Conservation (phyloP, 208 protist species). For the Phytomonas sp. region DNA sequence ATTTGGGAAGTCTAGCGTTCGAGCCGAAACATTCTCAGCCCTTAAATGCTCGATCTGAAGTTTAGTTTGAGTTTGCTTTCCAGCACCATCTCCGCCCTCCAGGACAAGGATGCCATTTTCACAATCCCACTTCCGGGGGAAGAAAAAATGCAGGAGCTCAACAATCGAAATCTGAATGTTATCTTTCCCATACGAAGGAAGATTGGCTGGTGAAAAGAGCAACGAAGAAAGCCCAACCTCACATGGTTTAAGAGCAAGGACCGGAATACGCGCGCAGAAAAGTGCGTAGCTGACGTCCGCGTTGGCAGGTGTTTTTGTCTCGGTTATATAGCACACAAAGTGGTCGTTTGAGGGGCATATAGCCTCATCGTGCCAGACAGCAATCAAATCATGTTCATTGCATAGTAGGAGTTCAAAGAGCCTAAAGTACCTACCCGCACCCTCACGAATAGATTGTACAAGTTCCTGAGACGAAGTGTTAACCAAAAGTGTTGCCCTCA, state of each 20-base stretch:
- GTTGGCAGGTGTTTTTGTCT: slow-evolving; percentile 31
- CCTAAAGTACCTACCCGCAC: neutral
- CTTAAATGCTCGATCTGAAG: slow-evolving; percentile 39
- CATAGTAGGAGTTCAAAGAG: slow-evolving; percentile 4
- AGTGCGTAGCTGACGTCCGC: slow-evolving; percentile 58
- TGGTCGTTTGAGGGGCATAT: slow-evolving; percentile 3
- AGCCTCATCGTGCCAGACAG: slow-evolving; percentile 9
- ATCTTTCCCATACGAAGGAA: neutral
- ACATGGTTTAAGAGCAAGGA: slow-evolving; percentile 25
- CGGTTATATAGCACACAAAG: slow-evolving; percentile 63
- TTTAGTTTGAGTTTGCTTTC: slow-evolving; percentile 86
- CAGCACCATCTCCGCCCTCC: slow-evolving; percentile 88
- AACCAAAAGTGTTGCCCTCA: slow-evolving; percentile 2
- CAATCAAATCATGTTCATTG: slow-evolving; percentile 15
- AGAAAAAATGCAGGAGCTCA: slow-evolving; percentile 6
- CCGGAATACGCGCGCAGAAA: slow-evolving; percentile 39
- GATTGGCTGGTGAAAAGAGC: slow-evolving; percentile 7
- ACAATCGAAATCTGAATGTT: slow-evolving; percentile 26
- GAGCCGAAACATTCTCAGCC: slow-evolving; percentile 15
- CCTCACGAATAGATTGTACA: neutral
- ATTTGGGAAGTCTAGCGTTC: slow-evolving; percentile 82
- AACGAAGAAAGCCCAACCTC: slow-evolving; percentile 30
- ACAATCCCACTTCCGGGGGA: neutral
- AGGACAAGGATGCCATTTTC: slow-evolving; percentile 57
- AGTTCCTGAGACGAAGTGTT: neutral